phyloP scores from a whole-genome alignment of 192 early-diverging fungal genomes.

The Chytriomyces confervae region DNA sequence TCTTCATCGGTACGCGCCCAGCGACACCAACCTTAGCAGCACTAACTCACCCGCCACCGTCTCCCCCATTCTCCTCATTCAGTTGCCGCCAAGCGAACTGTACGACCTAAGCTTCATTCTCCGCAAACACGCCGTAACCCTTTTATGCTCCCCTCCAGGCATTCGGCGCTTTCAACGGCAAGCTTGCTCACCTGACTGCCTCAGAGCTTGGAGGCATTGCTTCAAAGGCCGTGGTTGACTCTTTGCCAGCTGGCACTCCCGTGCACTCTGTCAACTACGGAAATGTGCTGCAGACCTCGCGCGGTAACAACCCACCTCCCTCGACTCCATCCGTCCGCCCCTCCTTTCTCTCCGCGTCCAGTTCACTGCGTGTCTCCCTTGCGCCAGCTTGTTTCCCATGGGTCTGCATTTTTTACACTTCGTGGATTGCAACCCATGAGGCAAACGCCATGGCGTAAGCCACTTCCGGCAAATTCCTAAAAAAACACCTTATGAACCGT shows the following conservation, averaged over 20 bases:
- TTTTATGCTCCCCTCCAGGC: constrained; percentile 49
- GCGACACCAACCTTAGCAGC: neutral
- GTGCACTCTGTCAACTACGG: constrained; percentile 94
- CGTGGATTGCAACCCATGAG: too few species aligned
- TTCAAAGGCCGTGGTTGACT: constrained; percentile 84
- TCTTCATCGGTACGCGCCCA: constrained; percentile 31
- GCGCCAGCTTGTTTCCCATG: too few species aligned
- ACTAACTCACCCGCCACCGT: neutral
- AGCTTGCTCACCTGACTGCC: constrained; percentile 83
- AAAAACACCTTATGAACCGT: too few species aligned
- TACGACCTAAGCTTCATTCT: neutral
- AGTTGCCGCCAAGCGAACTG: constrained; percentile 49
- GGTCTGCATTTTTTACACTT: too few species aligned
- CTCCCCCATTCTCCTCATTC: constrained; percentile 7
- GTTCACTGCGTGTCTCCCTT: too few species aligned
- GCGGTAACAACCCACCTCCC: constrained; percentile 37
- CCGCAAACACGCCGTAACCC: neutral
- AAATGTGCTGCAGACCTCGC: constrained; percentile 87
- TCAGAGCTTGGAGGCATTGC: constrained; percentile 81
- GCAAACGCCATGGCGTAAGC: too few species aligned
- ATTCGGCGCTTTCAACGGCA: constrained; percentile 94
- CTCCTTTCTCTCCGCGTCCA: too few species aligned
- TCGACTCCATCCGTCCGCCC: too few species aligned
- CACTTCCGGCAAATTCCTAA: too few species aligned
- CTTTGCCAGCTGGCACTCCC: constrained; percentile 70